Percentiles rank a stretch among this genome's conserved stretches.
Evolutionary conservation across 2,329 filamentous ascomycete species (phyloP).

Genomic region (Colletotrichum noveboracense): DNA sequence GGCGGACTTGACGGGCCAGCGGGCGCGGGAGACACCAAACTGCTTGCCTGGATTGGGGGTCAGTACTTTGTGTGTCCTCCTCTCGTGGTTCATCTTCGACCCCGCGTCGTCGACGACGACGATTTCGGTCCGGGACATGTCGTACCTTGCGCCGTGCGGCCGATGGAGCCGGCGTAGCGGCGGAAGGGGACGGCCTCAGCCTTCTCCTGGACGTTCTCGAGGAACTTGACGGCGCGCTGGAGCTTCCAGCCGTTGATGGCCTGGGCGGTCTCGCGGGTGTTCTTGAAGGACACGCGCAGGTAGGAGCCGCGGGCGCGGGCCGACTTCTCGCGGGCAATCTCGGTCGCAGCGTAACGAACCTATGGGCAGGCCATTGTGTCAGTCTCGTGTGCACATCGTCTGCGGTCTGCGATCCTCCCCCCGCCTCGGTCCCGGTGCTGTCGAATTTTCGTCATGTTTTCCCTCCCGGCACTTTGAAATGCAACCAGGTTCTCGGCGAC

Average conservation of each 20-base stretch:
- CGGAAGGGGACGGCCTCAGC: conserved; percentile 98
- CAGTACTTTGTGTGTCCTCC: neutral
- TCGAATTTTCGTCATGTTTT: neutral
- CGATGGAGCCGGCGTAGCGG: conserved; percentile 94
- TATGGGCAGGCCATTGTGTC: conserved; percentile 40
- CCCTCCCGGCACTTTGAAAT: neutral
- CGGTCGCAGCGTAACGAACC: conserved; percentile 96
- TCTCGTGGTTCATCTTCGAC: conserved; percentile 10
- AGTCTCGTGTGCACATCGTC: conserved; percentile 10
- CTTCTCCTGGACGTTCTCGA: conserved; percentile 97
- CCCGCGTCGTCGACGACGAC: neutral
- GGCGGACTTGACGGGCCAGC: conserved; percentile 99
- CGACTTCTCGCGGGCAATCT: conserved; percentile 89
- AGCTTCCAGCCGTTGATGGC: conserved; percentile 99
- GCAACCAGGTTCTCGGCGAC: neutral
- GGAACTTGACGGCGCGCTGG: conserved; percentile 91
- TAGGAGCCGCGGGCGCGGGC: conserved; percentile 98
- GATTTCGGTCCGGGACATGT: conserved; percentile 29
- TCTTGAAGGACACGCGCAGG: conserved; percentile 99
- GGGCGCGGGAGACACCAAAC: conserved; percentile 96
- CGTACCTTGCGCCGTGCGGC: conserved; percentile 97
- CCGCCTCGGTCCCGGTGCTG: neutral
- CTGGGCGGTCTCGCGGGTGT: conserved; percentile 99
- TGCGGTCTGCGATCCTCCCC: neutral
- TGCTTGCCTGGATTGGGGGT: conserved; percentile 77